A percentile compares a stretch with the other conserved stretches of the same genome.
Evolutionary conservation across 352 stramenopile species (phyloP).

Genomic region (Peronospora destructor): DNA sequence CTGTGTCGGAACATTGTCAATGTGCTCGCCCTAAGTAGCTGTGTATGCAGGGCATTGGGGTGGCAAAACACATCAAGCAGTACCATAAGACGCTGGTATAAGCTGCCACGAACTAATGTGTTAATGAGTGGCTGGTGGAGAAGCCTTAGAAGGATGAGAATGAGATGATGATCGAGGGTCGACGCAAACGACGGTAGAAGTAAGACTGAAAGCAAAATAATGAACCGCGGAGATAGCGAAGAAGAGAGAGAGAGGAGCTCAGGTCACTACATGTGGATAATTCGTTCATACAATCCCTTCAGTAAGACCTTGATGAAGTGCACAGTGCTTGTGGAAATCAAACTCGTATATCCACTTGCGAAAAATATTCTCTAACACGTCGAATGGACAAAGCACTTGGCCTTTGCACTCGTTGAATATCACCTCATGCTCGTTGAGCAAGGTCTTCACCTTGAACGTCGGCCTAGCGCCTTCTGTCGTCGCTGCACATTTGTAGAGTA

Average conservation of each 20-base stretch:
- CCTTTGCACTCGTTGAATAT: constrained; percentile 42
- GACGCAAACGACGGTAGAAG: constrained; percentile 47
- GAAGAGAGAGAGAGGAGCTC: constrained; percentile 30
- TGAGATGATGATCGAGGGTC: constrained; percentile 55
- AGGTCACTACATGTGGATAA: constrained; percentile 22
- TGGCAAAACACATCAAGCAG: too few species aligned
- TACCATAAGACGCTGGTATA: too few species aligned
- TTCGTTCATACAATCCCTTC: neutral
- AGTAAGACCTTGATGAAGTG: constrained; percentile 10
- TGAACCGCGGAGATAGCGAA: constrained; percentile 13
- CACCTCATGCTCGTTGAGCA: constrained; percentile 64
- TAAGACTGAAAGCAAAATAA: constrained; percentile 29
- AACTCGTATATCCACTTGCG: constrained; percentile 63
- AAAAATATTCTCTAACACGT: constrained; percentile 51
- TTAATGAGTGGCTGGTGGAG: too few species aligned
- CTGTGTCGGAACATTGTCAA: too few species aligned
- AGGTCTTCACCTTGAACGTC: constrained; percentile 42
- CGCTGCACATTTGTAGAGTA: constrained; percentile 59
- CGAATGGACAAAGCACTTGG: constrained; percentile 43
- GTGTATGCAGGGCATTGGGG: too few species aligned
- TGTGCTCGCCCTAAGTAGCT: too few species aligned
- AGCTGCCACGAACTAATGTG: too few species aligned
- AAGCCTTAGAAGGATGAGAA: constrained; percentile 83
- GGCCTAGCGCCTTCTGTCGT: neutral
- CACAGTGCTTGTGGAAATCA: constrained; percentile 49